Conservation (phyloP, 2,329 filamentous ascomycete species). For the Cryphonectria carpinicola region DNA sequence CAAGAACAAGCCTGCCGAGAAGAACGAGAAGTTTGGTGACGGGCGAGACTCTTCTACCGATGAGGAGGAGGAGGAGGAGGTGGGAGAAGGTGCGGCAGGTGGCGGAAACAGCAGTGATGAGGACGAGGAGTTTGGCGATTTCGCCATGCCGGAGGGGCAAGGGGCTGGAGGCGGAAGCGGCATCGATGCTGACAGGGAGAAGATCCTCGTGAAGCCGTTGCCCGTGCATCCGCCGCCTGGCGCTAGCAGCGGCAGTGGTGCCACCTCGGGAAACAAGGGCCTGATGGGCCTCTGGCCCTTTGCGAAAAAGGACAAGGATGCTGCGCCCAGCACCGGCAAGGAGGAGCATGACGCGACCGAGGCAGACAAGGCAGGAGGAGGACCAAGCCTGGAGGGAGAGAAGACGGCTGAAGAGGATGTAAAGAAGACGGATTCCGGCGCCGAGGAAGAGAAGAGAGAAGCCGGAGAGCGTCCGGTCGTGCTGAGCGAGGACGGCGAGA, state of each 20-base stretch:
- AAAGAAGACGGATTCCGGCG: constrained; percentile 16
- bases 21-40: constrained; percentile 41
- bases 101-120: constrained; percentile 57
- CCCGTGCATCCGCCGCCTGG: constrained; percentile 56
- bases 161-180: constrained; percentile 16
- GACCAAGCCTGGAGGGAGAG: constrained; percentile 40
- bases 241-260: constrained; percentile 29
- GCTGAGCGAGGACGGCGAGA: constrained; percentile 46
- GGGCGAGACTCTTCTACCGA: constrained; percentile 41
- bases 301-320: constrained; percentile 39
- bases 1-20: constrained; percentile 30
- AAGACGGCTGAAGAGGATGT: constrained; percentile 37
- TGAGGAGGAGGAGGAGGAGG: constrained; percentile 39
- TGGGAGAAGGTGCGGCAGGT: constrained; percentile 50
- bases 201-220: constrained; percentile 58
- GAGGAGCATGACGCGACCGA: constrained; percentile 39
- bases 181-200: constrained; percentile 40
- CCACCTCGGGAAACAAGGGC: constrained; percentile 37
- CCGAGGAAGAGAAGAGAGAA: constrained; percentile 37
- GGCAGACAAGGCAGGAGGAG: constrained; percentile 36
- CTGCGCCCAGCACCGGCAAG: constrained; percentile 36
- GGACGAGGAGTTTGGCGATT: constrained; percentile 71
- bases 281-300: constrained; percentile 65
- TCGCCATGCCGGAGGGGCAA: constrained; percentile 64
- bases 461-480: constrained; percentile 32